Percentiles rank a stretch among this genome's conserved stretches.
Conservation (phyloP, 2,329 filamentous ascomycete genomes). For the Phoma herbarum region DNA sequence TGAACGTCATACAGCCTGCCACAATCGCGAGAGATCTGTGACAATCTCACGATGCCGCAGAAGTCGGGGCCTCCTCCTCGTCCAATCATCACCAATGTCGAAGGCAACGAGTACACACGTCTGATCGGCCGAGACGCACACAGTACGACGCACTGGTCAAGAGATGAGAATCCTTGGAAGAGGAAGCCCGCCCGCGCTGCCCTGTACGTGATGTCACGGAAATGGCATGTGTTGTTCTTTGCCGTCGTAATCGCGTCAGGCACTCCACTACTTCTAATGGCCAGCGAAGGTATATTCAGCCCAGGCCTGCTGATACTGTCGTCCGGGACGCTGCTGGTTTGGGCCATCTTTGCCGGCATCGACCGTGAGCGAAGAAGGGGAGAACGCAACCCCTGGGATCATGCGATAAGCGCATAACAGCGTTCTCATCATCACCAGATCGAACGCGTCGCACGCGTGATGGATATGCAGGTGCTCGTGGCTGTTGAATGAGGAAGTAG, state of each 20-base stretch:
- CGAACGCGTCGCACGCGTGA: neutral
- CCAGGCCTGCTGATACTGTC: neutral
- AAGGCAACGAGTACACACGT: neutral
- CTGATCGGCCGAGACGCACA: neutral
- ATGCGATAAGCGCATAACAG: neutral
- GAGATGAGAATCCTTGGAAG: neutral
- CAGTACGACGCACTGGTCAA: neutral
- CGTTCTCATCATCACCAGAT: neutral
- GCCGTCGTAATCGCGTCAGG: neutral
- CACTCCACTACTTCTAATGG: neutral
- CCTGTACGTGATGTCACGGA: neutral
- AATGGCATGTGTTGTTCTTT: neutral
- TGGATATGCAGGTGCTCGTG: neutral
- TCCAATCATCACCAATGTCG: neutral
- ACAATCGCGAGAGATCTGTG: neutral
- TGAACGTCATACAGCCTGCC: neutral
- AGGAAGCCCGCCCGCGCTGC: neutral
- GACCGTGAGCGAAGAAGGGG: neutral
- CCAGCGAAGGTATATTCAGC: neutral
- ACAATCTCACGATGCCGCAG: neutral
- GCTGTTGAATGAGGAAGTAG: neutral
- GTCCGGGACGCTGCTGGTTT: neutral
- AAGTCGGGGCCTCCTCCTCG: neutral
- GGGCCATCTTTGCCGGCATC: neutral
- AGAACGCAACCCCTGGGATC: neutral